Conservation (phyloP, 163 green algal genomes). For the Trebouxia gelatinosa region DNA sequence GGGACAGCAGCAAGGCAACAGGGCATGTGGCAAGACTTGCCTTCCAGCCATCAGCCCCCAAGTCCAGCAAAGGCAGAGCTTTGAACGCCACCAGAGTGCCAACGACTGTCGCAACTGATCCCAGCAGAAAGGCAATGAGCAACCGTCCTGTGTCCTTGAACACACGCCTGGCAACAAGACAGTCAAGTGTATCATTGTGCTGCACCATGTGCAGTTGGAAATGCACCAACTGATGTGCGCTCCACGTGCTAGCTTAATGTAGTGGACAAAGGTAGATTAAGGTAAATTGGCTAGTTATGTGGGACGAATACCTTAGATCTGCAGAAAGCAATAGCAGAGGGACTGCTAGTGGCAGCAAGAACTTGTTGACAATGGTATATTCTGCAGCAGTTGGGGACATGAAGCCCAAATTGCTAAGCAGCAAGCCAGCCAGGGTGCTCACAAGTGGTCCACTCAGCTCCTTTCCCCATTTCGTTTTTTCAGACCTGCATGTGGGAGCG, state of each 20-base stretch:
- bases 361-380: conserved; percentile 80
- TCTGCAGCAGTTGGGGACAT: conserved; percentile 59
- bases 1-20: no score
- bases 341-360: conserved; percentile 89
- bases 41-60: conserved; percentile 82
- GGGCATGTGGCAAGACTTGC: no score
- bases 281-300: neutral
- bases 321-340: conserved; percentile 87
- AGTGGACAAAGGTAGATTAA: no score
- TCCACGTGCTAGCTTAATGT: no score
- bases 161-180: conserved; percentile 44
- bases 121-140: conserved; percentile 76
- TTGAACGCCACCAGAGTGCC: conserved; percentile 64
- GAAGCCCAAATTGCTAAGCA: conserved; percentile 72
- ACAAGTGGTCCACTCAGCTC: conserved; percentile 61
- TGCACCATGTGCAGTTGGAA: no score
- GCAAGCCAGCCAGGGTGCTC: conserved; percentile 77
- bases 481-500: conserved; percentile 41
- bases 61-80: conserved; percentile 60
- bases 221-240: no score
- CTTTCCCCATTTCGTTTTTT: conserved; percentile 58
- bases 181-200: no score
- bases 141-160: conserved; percentile 74
- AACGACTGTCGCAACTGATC: conserved; percentile 60
- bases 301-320: conserved; percentile 57